Evolutionary conservation across 805 yeast genomes (phyloP).

Genomic region (Nakazawaea holstii): DNA sequence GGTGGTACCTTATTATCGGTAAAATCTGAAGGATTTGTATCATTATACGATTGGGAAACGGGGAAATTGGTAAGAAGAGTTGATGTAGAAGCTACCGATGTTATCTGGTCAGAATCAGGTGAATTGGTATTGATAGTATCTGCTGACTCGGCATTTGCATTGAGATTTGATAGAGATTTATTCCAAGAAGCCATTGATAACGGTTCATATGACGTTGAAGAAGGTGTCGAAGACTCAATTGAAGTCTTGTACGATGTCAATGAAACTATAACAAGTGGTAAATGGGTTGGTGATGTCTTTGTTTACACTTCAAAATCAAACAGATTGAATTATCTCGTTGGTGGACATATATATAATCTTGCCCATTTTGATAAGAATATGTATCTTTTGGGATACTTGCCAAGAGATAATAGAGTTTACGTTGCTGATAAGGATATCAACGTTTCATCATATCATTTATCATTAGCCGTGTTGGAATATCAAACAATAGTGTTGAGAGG

Average conservation of each 20-base stretch:
- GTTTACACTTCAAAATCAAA: conserved; percentile 83
- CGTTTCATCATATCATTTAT: conserved; percentile 73
- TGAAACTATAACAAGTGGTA: conserved; percentile 82
- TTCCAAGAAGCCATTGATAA: conserved; percentile 57
- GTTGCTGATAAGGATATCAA: conserved; percentile 88
- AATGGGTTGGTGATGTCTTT: conserved; percentile 97
- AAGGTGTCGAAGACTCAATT: conserved; percentile 84
- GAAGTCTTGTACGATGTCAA: conserved; percentile 78
- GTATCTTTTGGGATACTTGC: conserved; percentile 83
- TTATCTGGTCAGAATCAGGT: conserved; percentile 92
- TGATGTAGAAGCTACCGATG: conserved; percentile 78
- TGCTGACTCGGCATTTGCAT: conserved; percentile 68
- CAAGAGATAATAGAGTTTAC: conserved; percentile 86
- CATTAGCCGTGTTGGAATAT: conserved; percentile 85
- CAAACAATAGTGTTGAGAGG: conserved; percentile 95
- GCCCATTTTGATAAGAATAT: conserved; percentile 88
- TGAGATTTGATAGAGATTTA: conserved; percentile 64
- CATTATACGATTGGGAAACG: conserved; percentile 92
- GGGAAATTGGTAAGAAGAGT: conserved; percentile 82
- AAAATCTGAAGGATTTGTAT: conserved; percentile 76
- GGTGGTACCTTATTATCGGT: conserved; percentile 89
- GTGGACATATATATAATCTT: conserved; percentile 86
- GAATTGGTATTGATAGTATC: conserved; percentile 76
- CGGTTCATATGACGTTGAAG: conserved; percentile 64
- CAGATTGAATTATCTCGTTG: conserved; percentile 90